Evolutionary conservation across 2,329 filamentous ascomycete genomes (phyloP).

Genomic region (Colletotrichum eleusines): DNA sequence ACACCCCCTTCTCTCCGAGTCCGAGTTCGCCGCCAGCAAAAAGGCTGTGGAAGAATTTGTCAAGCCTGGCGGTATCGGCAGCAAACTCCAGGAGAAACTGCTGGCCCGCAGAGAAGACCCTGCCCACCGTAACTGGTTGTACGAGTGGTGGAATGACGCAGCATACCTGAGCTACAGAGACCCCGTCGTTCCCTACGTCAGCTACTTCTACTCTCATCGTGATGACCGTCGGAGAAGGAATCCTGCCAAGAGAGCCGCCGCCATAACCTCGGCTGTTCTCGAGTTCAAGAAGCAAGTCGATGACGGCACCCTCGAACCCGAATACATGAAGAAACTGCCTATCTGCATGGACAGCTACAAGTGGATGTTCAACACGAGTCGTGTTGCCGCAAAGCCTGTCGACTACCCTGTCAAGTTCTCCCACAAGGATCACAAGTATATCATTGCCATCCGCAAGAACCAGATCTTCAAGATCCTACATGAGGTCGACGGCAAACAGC

Average conservation of each 20-base stretch:
- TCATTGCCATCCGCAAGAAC: conserved; percentile 93
- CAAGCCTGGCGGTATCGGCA: conserved; percentile 84
- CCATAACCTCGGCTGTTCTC: conserved; percentile 85
- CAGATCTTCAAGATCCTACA: conserved; percentile 94
- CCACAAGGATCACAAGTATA: conserved; percentile 82
- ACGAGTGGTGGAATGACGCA: conserved; percentile 97
- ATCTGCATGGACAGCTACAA: conserved; percentile 99
- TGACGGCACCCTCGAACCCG: conserved; percentile 84
- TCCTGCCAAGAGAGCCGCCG: conserved; percentile 92
- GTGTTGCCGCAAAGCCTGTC: conserved; percentile 83
- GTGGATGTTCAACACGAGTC: conserved; percentile 98
- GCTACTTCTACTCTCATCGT: conserved; percentile 98
- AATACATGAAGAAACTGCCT: conserved; percentile 98
- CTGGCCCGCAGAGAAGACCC: conserved; percentile 83
- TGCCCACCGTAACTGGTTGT: conserved; percentile 90
- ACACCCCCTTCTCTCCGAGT: conserved; percentile 76
- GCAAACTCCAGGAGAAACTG: conserved; percentile 89
- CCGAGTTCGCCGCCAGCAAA: conserved; percentile 79
- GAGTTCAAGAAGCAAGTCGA: conserved; percentile 98
- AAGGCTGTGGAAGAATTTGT: conserved; percentile 91
- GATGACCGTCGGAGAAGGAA: conserved; percentile 91
- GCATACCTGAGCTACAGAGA: conserved; percentile 95
- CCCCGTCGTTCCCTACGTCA: conserved; percentile 96
- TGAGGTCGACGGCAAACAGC: conserved; percentile 83
- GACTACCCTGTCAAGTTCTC: conserved; percentile 89